A percentile compares a stretch with the other conserved stretches of the same genome.
Evolutionary conservation across 179 eudicot species (phyloP).

Genomic region (Actinidia chinensis): DNA sequence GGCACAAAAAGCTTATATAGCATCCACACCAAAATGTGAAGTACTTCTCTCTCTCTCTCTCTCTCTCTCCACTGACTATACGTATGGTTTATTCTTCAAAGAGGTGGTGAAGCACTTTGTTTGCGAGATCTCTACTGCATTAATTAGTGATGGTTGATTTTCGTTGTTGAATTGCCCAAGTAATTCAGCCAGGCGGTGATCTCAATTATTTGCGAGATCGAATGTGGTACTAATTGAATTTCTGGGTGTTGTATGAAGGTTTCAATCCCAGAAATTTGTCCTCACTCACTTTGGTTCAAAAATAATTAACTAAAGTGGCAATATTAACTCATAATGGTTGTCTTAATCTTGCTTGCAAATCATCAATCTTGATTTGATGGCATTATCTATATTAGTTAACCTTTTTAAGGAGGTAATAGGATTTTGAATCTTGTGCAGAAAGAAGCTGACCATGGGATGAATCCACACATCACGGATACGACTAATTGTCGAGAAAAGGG

Average conservation of each 20-base stretch:
- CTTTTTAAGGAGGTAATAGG: constrained; percentile 13
- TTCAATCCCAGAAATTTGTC: neutral
- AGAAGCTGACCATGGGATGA: constrained; percentile 76
- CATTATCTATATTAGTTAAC: neutral
- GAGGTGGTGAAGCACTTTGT: neutral
- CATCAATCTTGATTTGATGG: neutral
- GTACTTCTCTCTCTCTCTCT: neutral
- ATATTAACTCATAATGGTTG: neutral
- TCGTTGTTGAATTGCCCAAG: neutral
- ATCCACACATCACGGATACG: constrained; percentile 90
- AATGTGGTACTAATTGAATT: neutral
- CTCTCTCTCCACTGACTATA: neutral
- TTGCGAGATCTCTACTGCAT: neutral
- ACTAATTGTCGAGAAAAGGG: constrained; percentile 59
- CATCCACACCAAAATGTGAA: constrained; percentile 72
- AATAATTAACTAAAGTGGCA: constrained; percentile 18
- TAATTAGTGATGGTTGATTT: constrained; percentile 6
- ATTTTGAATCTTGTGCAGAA: constrained; percentile 46
- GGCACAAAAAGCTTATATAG: constrained; percentile 92
- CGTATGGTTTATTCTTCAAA: neutral
- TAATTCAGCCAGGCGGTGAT: neutral
- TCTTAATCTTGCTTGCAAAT: neutral
- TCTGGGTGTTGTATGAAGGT: neutral
- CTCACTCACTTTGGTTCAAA: constrained; percentile 7
- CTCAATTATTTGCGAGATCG: neutral